These are phyloP conservation scores for Xylariales sp. DNA, from an alignment of 2,329 filamentous ascomycete genomes.

Conservation along the genomic window DNA sequence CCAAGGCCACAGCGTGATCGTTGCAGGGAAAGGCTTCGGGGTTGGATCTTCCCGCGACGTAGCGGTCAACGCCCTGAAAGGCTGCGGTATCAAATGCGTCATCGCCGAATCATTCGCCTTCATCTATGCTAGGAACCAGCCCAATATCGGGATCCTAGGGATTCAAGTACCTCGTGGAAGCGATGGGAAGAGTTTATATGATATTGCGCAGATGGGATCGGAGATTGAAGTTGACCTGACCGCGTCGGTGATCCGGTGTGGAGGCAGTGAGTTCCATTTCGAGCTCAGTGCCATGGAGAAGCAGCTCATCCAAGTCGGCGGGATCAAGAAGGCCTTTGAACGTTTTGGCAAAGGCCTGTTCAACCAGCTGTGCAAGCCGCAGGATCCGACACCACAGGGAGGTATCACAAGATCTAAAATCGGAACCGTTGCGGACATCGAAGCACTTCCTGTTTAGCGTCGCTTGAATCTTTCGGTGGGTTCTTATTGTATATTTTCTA, in stretches of 20 bases:
- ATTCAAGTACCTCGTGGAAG: constrained; percentile 53
- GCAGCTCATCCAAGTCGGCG: constrained; percentile 52
- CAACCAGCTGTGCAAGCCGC: constrained; percentile 11
- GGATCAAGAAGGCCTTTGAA: constrained; percentile 54
- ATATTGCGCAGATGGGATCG: constrained; percentile 49
- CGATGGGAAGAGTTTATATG: constrained; percentile 51
- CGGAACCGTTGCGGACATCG: constrained; percentile 18
- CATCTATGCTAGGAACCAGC: constrained; percentile 59
- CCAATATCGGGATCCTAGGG: constrained; percentile 57
- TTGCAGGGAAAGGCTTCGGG: constrained; percentile 60
- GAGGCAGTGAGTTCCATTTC: constrained; percentile 48
- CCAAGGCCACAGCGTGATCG: constrained; percentile 54
- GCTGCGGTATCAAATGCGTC: constrained; percentile 55
- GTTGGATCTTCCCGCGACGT: constrained; percentile 59
- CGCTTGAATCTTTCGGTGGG: background rate
- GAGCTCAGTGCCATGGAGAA: constrained; percentile 55
- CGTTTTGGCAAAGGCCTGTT: constrained; percentile 41
- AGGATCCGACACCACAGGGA: background rate
- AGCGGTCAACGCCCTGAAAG: constrained; percentile 55
- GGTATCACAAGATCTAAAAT: background rate
- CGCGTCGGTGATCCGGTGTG: constrained; percentile 38
- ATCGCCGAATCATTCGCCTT: constrained; percentile 59
- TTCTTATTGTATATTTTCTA: background rate
- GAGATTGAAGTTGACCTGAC: constrained; percentile 53
- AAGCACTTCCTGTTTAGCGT: constrained; percentile 12